A percentile compares a stretch with the other conserved stretches of the same genome.
Conservation (phyloP, 148 eudicot species). For the Drosera capensis region DNA sequence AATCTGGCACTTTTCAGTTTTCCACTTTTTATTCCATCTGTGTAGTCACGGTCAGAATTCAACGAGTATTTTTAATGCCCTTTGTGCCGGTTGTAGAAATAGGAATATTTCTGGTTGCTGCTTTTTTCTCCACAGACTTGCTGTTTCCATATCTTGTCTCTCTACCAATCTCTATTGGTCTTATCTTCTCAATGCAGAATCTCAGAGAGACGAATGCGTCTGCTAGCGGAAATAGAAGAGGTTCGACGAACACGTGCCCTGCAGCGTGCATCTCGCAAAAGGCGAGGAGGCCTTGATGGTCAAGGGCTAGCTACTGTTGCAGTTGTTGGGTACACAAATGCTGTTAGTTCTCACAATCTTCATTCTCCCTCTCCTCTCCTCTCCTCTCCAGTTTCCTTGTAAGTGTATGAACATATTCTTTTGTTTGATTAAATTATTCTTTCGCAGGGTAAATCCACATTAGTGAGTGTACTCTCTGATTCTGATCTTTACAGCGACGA, state of each 20-base stretch:
- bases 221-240: constrained; percentile 66
- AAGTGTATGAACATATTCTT: background rate
- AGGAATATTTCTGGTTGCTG: too few relatives aligned
- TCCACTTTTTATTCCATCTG: background rate
- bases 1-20: background rate
- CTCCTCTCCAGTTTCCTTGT: too few relatives aligned
- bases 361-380: too few relatives aligned
- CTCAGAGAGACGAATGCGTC: constrained; percentile 50
- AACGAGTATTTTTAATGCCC: too few relatives aligned
- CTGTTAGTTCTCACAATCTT: constrained; percentile 42
- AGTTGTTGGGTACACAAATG: constrained; percentile 93
- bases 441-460: constrained; percentile 87
- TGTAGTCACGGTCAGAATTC: too few relatives aligned
- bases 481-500: constrained; percentile 57
- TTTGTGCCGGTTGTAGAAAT: too few relatives aligned
- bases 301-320: constrained; percentile 71
- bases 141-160: background rate
- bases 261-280: constrained; percentile 84
- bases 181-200: constrained; percentile 41
- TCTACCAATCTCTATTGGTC: background rate
- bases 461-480: constrained; percentile 64
- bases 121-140: too few relatives aligned
- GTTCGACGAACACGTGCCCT: constrained; percentile 86
- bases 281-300: constrained; percentile 51
- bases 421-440: constrained; percentile 8